These are phyloP conservation scores for Trametes punicea DNA, from an alignment of 768 basidiomycete species.

Conservation along the genomic window DNA sequence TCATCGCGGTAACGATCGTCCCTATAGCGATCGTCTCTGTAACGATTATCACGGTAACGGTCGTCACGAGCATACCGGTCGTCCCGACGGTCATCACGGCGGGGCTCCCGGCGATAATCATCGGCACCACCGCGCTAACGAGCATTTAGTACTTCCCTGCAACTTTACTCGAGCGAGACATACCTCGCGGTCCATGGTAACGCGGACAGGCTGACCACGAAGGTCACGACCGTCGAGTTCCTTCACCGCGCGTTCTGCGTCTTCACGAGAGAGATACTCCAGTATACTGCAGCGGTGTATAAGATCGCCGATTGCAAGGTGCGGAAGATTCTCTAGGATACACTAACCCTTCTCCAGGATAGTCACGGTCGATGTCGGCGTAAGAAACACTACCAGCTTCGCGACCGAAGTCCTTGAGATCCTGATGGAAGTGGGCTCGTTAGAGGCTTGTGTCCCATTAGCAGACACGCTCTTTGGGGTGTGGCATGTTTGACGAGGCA, in stretches of 20 bases:
- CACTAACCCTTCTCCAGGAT: slow-evolving; percentile 85
- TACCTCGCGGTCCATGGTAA: slow-evolving; percentile 63
- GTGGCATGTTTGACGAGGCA: not conserved
- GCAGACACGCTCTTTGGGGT: slow-evolving; percentile 18
- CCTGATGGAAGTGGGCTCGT: slow-evolving; percentile 51
- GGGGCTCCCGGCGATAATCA: slow-evolving; percentile 49
- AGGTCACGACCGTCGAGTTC: slow-evolving; percentile 85
- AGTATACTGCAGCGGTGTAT: slow-evolving; percentile 58
- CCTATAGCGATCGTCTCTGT: slow-evolving; percentile 37
- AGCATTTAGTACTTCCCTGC: not conserved
- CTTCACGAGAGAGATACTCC: slow-evolving; percentile 84
- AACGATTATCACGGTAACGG: slow-evolving; percentile 53
- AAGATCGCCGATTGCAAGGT: not conserved
- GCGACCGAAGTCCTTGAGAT: slow-evolving; percentile 96
- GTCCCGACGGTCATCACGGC: slow-evolving; percentile 58
- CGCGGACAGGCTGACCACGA: slow-evolving; percentile 76
- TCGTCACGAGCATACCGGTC: slow-evolving; percentile 41
- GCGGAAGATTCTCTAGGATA: slow-evolving; percentile 1
- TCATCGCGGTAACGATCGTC: slow-evolving; percentile 42
- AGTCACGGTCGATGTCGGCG: slow-evolving; percentile 90
- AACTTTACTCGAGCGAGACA: slow-evolving; percentile 23
- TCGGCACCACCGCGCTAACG: slow-evolving; percentile 61
- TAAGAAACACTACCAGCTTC: slow-evolving; percentile 91
- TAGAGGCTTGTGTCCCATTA: slow-evolving; percentile 18
- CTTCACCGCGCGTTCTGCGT: slow-evolving; percentile 91